phyloP scores from a whole-genome alignment of 306 rosid species.

The Abrus pulchellus region DNA sequence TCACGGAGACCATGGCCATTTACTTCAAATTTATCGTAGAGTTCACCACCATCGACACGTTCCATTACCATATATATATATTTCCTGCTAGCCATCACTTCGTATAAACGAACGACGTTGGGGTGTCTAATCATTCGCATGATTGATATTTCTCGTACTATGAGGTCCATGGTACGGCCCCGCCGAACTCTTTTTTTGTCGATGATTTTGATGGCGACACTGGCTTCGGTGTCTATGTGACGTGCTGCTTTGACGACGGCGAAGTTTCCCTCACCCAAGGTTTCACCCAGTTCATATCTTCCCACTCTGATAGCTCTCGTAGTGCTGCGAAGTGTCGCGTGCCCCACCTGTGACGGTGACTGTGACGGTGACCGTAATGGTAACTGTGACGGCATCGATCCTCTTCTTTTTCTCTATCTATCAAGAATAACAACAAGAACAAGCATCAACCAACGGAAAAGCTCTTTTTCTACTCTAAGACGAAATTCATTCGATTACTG shows the following conservation, averaged over 20 bases:
- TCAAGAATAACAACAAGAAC: too few relatives aligned
- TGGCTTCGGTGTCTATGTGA: slow-evolving; percentile 58
- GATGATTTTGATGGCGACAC: slow-evolving; percentile 77
- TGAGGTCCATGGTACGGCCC: background rate
- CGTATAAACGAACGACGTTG: slow-evolving; percentile 70
- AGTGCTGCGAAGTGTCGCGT: too few relatives aligned
- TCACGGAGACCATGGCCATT: slow-evolving; percentile 33
- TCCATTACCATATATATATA: background rate
- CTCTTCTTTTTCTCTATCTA: too few relatives aligned
- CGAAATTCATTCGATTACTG: too few relatives aligned
- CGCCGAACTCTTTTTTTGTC: slow-evolving; percentile 47
- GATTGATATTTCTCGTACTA: slow-evolving; percentile 79
- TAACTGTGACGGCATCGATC: too few relatives aligned
- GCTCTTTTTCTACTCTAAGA: too few relatives aligned
- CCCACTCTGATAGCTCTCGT: slow-evolving; percentile 50
- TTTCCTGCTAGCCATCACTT: slow-evolving; percentile 56
- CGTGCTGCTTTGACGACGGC: slow-evolving; percentile 79
- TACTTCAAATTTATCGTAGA: slow-evolving; percentile 70
- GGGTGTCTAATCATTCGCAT: slow-evolving; percentile 81
- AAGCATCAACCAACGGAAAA: too few relatives aligned
- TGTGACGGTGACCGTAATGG: too few relatives aligned
- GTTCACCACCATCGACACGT: slow-evolving; percentile 75
- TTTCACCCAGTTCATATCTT: slow-evolving; percentile 71
- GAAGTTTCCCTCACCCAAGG: slow-evolving; percentile 76
- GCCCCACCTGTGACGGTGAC: too few relatives aligned